phyloP scores from a whole-genome alignment of 495 filamentous ascomycete genomes.

The Beverwykella pulmonaria region DNA sequence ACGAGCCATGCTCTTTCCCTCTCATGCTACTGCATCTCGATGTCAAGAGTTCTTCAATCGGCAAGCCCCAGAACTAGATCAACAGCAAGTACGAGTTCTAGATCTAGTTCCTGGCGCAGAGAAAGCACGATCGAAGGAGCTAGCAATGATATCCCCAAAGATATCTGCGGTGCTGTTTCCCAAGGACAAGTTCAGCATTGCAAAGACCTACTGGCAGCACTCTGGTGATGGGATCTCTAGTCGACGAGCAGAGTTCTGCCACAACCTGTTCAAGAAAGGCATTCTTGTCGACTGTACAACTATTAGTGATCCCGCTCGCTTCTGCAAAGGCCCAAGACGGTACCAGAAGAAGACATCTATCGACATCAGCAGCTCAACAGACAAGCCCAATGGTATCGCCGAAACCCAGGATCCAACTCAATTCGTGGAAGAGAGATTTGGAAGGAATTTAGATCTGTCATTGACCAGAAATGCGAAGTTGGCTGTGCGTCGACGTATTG shows the following conservation, averaged over 20 bases:
- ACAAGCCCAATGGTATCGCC: constrained; percentile 34
- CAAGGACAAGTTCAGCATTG: constrained; percentile 62
- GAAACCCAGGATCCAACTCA: constrained; percentile 69
- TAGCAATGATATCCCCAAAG: constrained; percentile 40
- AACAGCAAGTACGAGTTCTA: constrained; percentile 61
- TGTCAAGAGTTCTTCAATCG: constrained; percentile 73
- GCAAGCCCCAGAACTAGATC: constrained; percentile 53
- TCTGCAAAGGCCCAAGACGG: constrained; percentile 47
- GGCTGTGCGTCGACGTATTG: constrained; percentile 83
- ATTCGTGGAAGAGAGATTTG: constrained; percentile 94
- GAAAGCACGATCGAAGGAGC: constrained; percentile 39
- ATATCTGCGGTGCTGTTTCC: constrained; percentile 76
- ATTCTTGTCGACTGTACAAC: constrained; percentile 57
- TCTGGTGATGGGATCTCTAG: constrained; percentile 93
- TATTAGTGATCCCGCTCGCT: constrained; percentile 23
- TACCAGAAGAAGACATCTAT: constrained; percentile 67
- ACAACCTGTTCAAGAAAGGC: constrained; percentile 69
- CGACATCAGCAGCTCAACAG: constrained; percentile 40
- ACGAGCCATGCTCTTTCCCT: constrained; percentile 80
- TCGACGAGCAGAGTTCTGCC: constrained; percentile 87
- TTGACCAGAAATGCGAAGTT: constrained; percentile 80
- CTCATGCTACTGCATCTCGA: constrained; percentile 62
- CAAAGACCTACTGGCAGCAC: constrained; percentile 96
- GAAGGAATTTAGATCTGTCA: constrained; percentile 79
- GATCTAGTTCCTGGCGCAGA: constrained; percentile 61